Base-by-base conservation (phyloP, 805 yeast genomes). In the Kodamaea restingae region DNA sequence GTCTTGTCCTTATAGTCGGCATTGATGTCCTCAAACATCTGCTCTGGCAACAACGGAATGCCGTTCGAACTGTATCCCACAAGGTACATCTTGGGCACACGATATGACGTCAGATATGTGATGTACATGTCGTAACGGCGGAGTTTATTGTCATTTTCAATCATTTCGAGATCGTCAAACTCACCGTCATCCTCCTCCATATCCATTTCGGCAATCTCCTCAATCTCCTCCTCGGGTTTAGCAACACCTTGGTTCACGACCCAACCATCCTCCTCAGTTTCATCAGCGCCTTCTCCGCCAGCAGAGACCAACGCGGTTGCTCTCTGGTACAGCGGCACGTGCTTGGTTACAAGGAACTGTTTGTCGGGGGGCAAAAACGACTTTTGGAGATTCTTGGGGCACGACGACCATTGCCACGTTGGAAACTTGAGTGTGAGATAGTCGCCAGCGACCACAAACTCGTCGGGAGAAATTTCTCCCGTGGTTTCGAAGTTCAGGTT, bases 391-490 rank as follows among this genome's bases (percentile, higher is more conserved):
- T 42, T 50, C 37, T 58, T 54, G 22, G 72, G 65, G 38, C 65
- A 54, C 6, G 57, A 32, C 18, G 62, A 55, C 98, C 98, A 93
- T 45, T 80, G 79, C 98, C 98, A 93, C 1, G 98, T 93, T 2
- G 98, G 98, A 58, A 93, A 93, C 69, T 84, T 86, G 61, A 80
- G 81, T 22, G 82, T 90, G 42, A 93, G 66, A 60, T 88, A 93
- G 59, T 93, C 97, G 15, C 98, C 98, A 3, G 98, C 97, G 40
- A 69, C 70, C 7, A 88, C 91, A 63, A 93, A 93, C 60, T 93
- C 98, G 39, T 87, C 95, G 1, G 98, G 98, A 1, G 96, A 86
- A 37, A 93, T 81, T 58, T 91, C 93, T 3, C 98, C 98, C 0
- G 96, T 85, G 35, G 73, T 64, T 40, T 79, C 71, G 65, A 88